Percentiles rank a stretch among this genome's conserved stretches.
Evolutionary conservation across 345 rosid species (phyloP).

Genomic region (Eucalyptus polyanthemos): DNA sequence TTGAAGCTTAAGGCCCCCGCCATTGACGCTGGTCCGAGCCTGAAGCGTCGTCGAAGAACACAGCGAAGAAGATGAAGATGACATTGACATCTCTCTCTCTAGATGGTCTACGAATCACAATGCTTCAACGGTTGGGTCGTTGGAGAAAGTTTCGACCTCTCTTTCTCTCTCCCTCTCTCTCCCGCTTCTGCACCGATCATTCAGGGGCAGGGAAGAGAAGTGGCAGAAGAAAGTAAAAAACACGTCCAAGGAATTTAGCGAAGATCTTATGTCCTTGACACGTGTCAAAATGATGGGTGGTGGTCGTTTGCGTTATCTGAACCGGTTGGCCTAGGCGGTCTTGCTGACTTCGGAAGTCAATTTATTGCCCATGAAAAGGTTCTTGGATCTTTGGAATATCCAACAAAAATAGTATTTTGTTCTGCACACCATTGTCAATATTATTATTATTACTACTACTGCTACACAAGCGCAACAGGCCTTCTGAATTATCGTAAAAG

Average conservation of each 20-base stretch:
- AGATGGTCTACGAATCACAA: background rate
- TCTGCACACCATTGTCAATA: background rate
- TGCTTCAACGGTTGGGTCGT: background rate
- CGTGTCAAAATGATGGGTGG: background rate
- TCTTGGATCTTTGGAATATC: background rate
- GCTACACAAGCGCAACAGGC: background rate
- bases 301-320: background rate
- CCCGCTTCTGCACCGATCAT: background rate
- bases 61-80: slow-evolving; percentile 37
- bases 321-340: background rate
- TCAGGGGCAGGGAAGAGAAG: background rate
- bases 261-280: background rate
- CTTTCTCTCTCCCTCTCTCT: background rate
- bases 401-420: background rate
- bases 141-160: background rate
- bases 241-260: background rate
- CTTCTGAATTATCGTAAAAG: background rate
- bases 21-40: slow-evolving; percentile 26
- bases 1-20: slow-evolving; percentile 29
- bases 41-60: slow-evolving; percentile 20
- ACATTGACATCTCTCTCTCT: slow-evolving; percentile 1
- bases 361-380: background rate
- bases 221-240: background rate
- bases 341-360: background rate
- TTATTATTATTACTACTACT: background rate